Base-by-base conservation (phyloP, 2,329 filamentous ascomycete species). In the Ascomycota sp. region DNA sequence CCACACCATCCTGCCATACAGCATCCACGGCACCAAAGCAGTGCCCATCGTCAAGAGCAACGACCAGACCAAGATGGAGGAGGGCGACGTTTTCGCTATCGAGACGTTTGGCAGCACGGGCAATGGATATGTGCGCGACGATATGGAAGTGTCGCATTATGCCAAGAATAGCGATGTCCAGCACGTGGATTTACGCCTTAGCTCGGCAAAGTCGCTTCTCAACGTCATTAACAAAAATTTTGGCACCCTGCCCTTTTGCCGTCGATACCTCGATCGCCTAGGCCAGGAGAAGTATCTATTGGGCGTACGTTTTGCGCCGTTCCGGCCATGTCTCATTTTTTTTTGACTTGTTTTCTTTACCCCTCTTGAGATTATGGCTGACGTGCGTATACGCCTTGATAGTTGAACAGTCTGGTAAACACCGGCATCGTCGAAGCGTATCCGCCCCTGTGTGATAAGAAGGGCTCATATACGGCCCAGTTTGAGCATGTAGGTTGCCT, bases 221-320 rank as follows among this genome's bases (percentile, higher is more conserved):
- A 89, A 68, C 46, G 76, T 82, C 26, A 93, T 95, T 54, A 89
- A 81, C 58, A 92, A 92, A 66, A 92, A 92, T 57, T 95, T 93
- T 53, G 81, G 82, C 42, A 92, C 83, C 1, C 57, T 95, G 44
- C 83, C 83, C 2, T 95, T 83, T 56, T 92, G 82, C 55, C 68
- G 84, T 41, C 72, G 84, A 43, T 93, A 92, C 52, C 63, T 95
- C 38, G 84, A 93, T 56, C 76, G 84, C 35, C 57, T 93, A n/a
- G 84, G 86, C 24, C 80, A 91, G 53, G 82, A 93, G 39, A 92
- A 92, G 56, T 93, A 95, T 51, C 67, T 92, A 28, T 64, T 92
- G 7, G 84, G 84, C 31, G 79, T 86, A 61, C 54, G 73, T 36
- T 21, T 21, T 21, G 16, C 5, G 16, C 16, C 16, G 16, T 21